Evolutionary conservation across 768 basidiomycete genomes (phyloP), one percentile per base, ranked within the genome.

Genomic region (Daedaleopsis nitida): DNA sequence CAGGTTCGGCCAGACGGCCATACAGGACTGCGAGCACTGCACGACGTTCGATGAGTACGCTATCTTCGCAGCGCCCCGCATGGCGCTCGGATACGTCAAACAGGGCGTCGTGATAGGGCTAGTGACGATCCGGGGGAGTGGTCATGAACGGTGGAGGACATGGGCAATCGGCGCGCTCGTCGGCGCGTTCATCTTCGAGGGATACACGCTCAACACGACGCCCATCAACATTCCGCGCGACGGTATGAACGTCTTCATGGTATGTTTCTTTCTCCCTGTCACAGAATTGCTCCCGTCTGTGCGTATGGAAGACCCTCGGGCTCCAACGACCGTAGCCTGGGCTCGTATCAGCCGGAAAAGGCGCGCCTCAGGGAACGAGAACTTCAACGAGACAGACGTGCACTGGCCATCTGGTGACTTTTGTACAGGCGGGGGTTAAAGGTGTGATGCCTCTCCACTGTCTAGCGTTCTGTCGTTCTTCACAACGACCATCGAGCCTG

Each of bases 1-100:
- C 57, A 89, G 90, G 58, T 88, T 90, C 61, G 90, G 90, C 23
- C 90, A 92, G 71, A 71, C 79, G 27, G 82, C 83, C 5, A 72
- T 92, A 16, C 76, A 84, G 48, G 80, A 78, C 9, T 92, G 90
- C 73, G 78, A 78, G n/a, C 84, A 86, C 69, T 92, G 90, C 71
- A 79, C 78, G 21, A 82, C 85, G 14, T 78, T 78, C 53, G 71
- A 80, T 27, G 89, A 91, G 59, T 91, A 82, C 69, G 80, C 80
- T 10, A 71, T 88, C 13, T 87, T 82, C 69, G 79, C 83, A 8
- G 68, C 88, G 24, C 83, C 87, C 1, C 73, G 76, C 8, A 76
- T 83, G 19, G 69, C 87, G 21, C 75, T 88, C 11, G 79, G 83
- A 38, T 91, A 91, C 65, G 72, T 89, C 59, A 80, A 81, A 21